phyloP scores from a whole-genome alignment of 345 rosid genomes.

The Arabidopsis arenosa region DNA sequence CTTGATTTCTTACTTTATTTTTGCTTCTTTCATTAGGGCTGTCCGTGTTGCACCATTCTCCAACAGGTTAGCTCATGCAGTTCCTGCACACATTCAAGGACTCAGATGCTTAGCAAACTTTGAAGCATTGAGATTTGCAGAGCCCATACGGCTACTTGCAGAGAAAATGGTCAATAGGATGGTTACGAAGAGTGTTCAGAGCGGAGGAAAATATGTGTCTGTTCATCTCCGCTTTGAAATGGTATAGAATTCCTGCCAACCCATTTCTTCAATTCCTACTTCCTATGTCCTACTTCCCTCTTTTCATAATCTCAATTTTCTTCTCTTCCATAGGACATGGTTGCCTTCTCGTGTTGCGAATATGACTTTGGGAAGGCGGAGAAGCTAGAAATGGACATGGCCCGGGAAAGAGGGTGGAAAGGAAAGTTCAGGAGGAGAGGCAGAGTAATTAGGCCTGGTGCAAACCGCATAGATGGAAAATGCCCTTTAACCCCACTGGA shows the following conservation, averaged over 20 bases:
- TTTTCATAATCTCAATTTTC: constrained; percentile 9
- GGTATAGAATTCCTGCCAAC: constrained; percentile 50
- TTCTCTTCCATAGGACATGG: constrained; percentile 75
- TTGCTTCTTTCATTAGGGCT: constrained; percentile 58
- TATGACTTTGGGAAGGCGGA: constrained; percentile 94
- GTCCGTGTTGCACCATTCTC: constrained; percentile 98
- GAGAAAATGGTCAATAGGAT: constrained; percentile 93
- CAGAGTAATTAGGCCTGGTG: constrained; percentile 86
- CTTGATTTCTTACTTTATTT: too few species aligned
- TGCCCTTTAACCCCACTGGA: constrained; percentile 95
- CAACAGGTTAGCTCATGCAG: constrained; percentile 90
- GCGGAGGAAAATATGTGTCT: constrained; percentile 83
- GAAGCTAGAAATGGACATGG: constrained; percentile 88
- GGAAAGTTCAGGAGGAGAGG: constrained; percentile 95
- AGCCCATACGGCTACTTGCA: constrained; percentile 81
- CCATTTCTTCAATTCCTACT: constrained; percentile 7
- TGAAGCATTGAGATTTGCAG: constrained; percentile 83
- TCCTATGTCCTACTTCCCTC: not conserved
- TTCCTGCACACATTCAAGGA: constrained; percentile 76
- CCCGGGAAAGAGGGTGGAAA: constrained; percentile 95
- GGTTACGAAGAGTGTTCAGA: constrained; percentile 65
- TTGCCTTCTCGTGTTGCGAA: constrained; percentile 97
- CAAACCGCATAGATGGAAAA: constrained; percentile 90
- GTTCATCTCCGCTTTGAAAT: constrained; percentile 98
- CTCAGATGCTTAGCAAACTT: constrained; percentile 90